Percentiles rank a stretch among this genome's conserved stretches.
Evolutionary conservation across 1,139 yeast genomes (phyloP).

Genomic region (Debaryomyces nepalensis): DNA sequence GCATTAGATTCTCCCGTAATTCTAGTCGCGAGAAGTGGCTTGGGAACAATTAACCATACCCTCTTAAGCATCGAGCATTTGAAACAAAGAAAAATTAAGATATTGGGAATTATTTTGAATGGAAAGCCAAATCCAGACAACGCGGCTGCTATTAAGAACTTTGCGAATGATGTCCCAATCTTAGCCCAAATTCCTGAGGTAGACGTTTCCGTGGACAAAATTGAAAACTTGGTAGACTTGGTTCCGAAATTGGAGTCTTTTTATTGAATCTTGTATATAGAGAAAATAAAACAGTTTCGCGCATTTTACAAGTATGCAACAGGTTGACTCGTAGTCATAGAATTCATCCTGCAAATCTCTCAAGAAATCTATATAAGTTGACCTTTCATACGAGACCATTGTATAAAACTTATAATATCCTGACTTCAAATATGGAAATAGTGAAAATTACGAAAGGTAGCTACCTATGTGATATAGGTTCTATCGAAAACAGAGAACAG

Average conservation of each 20-base stretch:
- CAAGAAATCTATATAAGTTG: not conserved
- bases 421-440: not conserved
- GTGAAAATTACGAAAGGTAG: not conserved
- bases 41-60: constrained; percentile 36
- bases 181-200: constrained; percentile 13
- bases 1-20: constrained; percentile 24
- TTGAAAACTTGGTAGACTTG: constrained; percentile 6
- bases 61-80: constrained; percentile 30
- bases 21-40: constrained; percentile 31
- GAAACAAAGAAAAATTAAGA: constrained; percentile 18
- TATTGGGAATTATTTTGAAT: constrained; percentile 29
- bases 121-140: constrained; percentile 28
- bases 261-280: not conserved
- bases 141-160: constrained; percentile 20
- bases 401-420: too few relatives aligned
- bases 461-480: not conserved
- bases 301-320: not conserved
- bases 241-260: constrained; percentile 11
- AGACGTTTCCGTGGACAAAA: not conserved
- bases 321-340: constrained; percentile 8
- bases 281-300: too few relatives aligned
- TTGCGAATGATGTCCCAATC: constrained; percentile 13
- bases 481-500: not conserved
- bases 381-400: not conserved
- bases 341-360: not conserved